Evolutionary conservation across 768 basidiomycete genomes (phyloP).

Genomic region (Pholiota molesta): DNA sequence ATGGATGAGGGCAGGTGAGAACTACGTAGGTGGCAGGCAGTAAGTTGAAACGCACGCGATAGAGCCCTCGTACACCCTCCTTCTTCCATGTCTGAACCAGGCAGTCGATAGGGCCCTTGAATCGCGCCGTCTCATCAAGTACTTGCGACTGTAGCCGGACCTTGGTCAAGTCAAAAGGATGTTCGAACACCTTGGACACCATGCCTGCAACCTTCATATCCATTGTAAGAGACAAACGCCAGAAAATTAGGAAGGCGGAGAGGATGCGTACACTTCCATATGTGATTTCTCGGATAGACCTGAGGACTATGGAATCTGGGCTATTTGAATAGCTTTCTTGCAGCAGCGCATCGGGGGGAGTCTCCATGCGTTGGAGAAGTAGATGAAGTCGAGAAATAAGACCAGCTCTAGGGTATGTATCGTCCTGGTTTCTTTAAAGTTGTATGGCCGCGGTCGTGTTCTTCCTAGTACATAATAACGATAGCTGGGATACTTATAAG

Average conservation of each 20-base stretch:
- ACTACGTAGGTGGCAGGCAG: not conserved
- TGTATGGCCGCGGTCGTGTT: not conserved
- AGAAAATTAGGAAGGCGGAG: not conserved
- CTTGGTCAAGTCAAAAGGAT: constrained; percentile 92
- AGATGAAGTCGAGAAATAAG: not conserved
- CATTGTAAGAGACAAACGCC: not conserved
- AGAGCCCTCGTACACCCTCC: constrained; percentile 85
- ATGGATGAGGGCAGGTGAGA: not conserved
- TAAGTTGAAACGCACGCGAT: constrained; percentile 62
- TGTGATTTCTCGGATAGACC: constrained; percentile 47
- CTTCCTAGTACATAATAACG: constrained; percentile 1
- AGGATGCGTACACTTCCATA: constrained; percentile 48
- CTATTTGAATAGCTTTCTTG: constrained; percentile 9
- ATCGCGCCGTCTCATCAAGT: constrained; percentile 65
- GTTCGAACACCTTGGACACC: constrained; percentile 85
- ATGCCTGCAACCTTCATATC: constrained; percentile 73
- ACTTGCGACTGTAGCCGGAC: constrained; percentile 90
- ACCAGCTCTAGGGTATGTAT: not conserved
- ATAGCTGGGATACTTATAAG: not conserved
- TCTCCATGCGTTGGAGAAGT: constrained; percentile 19
- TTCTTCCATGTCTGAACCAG: constrained; percentile 77
- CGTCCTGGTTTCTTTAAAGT: not conserved
- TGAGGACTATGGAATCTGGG: constrained; percentile 26
- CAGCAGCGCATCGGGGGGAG: constrained; percentile 23
- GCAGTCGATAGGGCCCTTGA: constrained; percentile 89